Evolutionary conservation across 169 alveolate species (phyloP).

Genomic region (Besnoitia besnoiti): DNA sequence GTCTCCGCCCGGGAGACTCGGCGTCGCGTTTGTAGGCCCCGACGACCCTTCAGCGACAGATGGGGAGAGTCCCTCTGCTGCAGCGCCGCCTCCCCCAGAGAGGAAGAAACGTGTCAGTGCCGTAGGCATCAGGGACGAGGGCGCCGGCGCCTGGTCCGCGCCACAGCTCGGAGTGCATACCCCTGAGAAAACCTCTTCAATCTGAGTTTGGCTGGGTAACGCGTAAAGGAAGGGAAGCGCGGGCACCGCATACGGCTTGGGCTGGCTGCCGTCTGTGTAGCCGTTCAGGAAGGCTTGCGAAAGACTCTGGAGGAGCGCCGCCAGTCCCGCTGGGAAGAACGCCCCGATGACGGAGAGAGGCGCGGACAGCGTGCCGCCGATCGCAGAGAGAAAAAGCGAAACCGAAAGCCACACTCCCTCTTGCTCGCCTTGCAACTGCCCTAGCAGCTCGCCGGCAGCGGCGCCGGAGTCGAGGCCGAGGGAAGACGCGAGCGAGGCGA

Average conservation of each 20-base stretch:
- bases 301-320: not conserved
- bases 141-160: not conserved
- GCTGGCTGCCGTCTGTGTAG: not conserved
- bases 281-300: not conserved
- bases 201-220: conserved; percentile 37
- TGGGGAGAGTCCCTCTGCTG: not conserved
- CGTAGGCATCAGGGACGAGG: conserved; percentile 4
- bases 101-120: not conserved
- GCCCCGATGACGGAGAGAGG: not conserved
- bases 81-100: not conserved
- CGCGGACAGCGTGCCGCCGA: not conserved
- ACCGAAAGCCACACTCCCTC: not conserved
- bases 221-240: conserved; percentile 11
- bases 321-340: not conserved
- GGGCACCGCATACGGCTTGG: not conserved
- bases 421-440: not conserved
- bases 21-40: not conserved
- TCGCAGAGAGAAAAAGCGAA: not conserved
- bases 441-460: not conserved
- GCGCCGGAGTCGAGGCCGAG: not conserved
- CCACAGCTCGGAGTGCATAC: conserved; percentile 41
- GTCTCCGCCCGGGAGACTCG: not conserved
- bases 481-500: not conserved
- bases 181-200: conserved; percentile 64
- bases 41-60: not conserved